These are phyloP conservation scores for Apiospora malaysiana DNA, from an alignment of 2,329 filamentous ascomycete genomes.

Conservation along the genomic window DNA sequence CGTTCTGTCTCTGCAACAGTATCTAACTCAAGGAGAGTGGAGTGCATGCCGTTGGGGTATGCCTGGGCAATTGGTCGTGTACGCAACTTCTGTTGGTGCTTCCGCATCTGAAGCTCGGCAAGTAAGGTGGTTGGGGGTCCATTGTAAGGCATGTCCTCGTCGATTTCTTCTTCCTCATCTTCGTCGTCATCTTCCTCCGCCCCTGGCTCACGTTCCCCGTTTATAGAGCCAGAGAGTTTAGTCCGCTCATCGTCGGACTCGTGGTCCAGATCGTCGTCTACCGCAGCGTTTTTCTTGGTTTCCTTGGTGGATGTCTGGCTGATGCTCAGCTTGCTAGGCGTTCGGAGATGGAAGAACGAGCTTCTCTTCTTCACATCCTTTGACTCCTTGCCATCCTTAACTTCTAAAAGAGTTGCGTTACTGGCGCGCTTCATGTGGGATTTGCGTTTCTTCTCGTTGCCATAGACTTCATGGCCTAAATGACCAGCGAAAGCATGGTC, in stretches of 20 bases:
- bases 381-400: not conserved
- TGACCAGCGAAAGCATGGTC: conserved; percentile 84
- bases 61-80: conserved; percentile 70
- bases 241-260: conserved; percentile 36
- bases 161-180: conserved; percentile 52
- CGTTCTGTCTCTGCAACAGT: conserved; percentile 86
- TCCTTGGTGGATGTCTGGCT: conserved; percentile 33
- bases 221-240: conserved; percentile 32
- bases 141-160: conserved; percentile 59
- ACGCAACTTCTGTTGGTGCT: conserved; percentile 83
- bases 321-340: conserved; percentile 42
- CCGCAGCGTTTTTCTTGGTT: conserved; percentile 30
- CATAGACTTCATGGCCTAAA: conserved; percentile 77
- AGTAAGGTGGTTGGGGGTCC: conserved; percentile 88
- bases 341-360: conserved; percentile 56
- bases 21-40: conserved; percentile 88
- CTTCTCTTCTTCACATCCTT: conserved; percentile 49
- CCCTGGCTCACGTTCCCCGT: conserved; percentile 36
- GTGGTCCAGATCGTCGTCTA: conserved; percentile 19
- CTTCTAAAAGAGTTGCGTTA: conserved; percentile 32
- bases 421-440: conserved; percentile 39
- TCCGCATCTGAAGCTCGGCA: conserved; percentile 89
- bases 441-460: conserved; percentile 59
- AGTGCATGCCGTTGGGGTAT: conserved; percentile 81
- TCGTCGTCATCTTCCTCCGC: conserved; percentile 40